Percentiles rank a stretch among this genome's conserved stretches.
Conservation (phyloP, 2,329 filamentous ascomycete genomes). For the Fusarium sp. region DNA sequence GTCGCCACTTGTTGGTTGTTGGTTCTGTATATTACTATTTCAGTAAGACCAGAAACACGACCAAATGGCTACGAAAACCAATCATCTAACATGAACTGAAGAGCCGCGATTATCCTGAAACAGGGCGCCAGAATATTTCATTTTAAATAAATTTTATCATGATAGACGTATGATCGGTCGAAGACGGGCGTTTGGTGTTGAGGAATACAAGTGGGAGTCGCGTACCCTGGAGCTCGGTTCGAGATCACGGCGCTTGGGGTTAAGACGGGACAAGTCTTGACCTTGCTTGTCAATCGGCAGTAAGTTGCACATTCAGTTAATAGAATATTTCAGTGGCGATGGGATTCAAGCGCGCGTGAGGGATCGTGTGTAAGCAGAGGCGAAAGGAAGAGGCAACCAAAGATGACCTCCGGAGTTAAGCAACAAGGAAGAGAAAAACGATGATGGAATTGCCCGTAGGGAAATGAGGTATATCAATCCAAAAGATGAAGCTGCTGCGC, state of each 20-base stretch:
- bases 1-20: constrained; percentile 5
- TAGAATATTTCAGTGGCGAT: background rate
- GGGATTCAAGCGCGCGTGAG: background rate
- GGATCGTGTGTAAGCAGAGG: background rate
- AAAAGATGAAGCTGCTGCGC: constrained; percentile 17
- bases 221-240: constrained; percentile 15
- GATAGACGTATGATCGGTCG: constrained; percentile 6
- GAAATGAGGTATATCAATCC: constrained; percentile 16
- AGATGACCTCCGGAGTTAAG: background rate
- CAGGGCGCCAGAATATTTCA: background rate
- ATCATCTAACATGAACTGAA: background rate
- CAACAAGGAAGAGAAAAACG: background rate
- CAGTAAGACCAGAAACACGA: background rate
- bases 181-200: constrained; percentile 1
- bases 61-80: background rate
- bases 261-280: background rate
- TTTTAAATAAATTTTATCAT: background rate
- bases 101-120: background rate
- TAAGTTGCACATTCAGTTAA: background rate
- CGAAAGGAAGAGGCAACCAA: constrained; percentile 32
- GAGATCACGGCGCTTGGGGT: constrained; percentile 11
- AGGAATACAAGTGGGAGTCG: background rate
- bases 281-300: background rate
- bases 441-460: constrained; percentile 1
- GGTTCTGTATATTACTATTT: constrained; percentile 11